Base-by-base conservation (phyloP, 495 filamentous ascomycete genomes). In the Rhizodiscina lignyota region DNA sequence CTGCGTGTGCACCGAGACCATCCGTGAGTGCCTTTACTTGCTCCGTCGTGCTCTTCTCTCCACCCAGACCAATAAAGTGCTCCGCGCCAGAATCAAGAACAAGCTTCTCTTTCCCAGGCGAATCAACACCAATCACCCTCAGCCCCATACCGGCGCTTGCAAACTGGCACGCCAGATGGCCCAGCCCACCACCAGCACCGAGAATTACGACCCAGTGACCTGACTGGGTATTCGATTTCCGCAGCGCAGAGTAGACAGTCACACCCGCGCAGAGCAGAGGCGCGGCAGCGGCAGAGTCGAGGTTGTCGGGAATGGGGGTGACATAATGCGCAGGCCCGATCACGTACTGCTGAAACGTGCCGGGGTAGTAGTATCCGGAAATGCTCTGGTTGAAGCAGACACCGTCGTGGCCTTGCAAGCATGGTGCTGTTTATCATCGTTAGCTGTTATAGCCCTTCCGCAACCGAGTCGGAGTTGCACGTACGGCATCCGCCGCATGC, bases 331-430 rank as follows among this genome's bases (percentile, higher is more conserved):
- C 73, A 4, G 72, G 68, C 0, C 64, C 67, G 1, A 77, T 38
- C n/a, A 67, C 65, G 45, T 79, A 83, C 51, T 80, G 71, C 50
- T 79, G 75, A 53, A 83, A 82, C 18, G 75, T 83, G 21, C 77
- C 76, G 0, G 74, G 74, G 19, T 60, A 58, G 41, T 67, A 66
- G 51, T 66, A 68, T 17, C 64, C 48, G 5, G 42, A 46, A 12
- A 51, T 32, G 44, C 49, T 51, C 39, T 46, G 58, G 35, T 69
- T 67, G 43, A 65, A 63, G 58, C 72, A 77, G 20, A 65, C 40
- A 1, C 61, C 73, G 35, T 80, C 77, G 13, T 58, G 44, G n/a
- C 70, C 67, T 5, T 61, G 60, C 22, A 67, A 58, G 42, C 75
- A 79, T 4, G 74, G 46, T 2, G 54, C 40, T 45, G 24, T 19